Conservation (phyloP, 2,329 filamentous ascomycete species). For the Diaporthe helianthi region DNA sequence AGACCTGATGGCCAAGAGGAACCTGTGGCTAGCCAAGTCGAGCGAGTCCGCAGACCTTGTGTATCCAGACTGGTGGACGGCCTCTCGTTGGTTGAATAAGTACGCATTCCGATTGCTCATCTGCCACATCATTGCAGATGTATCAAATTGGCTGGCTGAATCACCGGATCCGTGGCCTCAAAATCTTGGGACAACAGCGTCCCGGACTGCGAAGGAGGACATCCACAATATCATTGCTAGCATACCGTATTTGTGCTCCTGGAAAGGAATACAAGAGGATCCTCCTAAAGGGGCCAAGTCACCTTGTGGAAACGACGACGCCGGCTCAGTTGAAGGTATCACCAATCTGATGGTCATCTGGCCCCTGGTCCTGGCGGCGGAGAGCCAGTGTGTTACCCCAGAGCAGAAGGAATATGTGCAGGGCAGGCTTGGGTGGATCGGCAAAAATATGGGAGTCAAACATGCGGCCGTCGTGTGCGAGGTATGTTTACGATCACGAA, state of each 20-base stretch:
- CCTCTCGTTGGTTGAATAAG: slow-evolving; percentile 14
- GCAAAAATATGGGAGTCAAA: slow-evolving; percentile 25
- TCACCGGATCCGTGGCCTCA: slow-evolving; percentile 4
- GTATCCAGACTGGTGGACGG: slow-evolving; percentile 29
- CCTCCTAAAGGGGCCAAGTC: slow-evolving; percentile 15
- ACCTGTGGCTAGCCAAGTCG: not conserved
- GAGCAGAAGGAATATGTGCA: slow-evolving; percentile 27
- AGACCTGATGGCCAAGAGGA: slow-evolving; percentile 12
- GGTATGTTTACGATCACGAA: not conserved
- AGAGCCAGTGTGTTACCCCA: slow-evolving; percentile 17
- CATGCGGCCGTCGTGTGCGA: slow-evolving; percentile 15
- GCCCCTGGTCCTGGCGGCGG: slow-evolving; percentile 24
- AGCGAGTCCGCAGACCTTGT: not conserved
- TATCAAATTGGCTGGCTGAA: slow-evolving; percentile 19
- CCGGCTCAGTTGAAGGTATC: slow-evolving; percentile 10
- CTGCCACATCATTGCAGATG: slow-evolving; percentile 29
- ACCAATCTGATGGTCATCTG: slow-evolving; percentile 27
- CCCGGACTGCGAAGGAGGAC: slow-evolving; percentile 14
- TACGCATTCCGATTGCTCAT: slow-evolving; percentile 24
- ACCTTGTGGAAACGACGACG: slow-evolving; percentile 23
- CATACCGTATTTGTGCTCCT: slow-evolving; percentile 26
- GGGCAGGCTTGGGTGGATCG: slow-evolving; percentile 14
- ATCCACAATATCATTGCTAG: slow-evolving; percentile 25
- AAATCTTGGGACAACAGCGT: not conserved
- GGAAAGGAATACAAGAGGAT: not conserved